Percentiles rank a stretch among this genome's conserved stretches.
phyloP scores from a whole-genome alignment of 1,139 yeast species.

The Insectozyma bohioensis region DNA sequence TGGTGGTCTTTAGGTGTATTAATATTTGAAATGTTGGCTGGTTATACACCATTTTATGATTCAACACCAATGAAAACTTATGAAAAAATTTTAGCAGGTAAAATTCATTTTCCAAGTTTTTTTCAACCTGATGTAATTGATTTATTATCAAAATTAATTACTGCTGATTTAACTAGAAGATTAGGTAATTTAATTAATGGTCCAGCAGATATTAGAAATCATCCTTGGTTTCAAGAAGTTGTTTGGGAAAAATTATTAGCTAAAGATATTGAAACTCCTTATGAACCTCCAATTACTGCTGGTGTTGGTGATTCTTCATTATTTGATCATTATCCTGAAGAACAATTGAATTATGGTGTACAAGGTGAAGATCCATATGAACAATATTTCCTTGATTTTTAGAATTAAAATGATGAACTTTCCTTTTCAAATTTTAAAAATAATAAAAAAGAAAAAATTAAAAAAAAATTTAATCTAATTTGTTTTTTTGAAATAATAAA shows the following conservation, averaged over 20 bases:
- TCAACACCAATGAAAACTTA: constrained; percentile 63
- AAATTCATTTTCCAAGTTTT: constrained; percentile 50
- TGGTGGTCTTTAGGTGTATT: constrained; percentile 67
- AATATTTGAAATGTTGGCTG: constrained; percentile 62
- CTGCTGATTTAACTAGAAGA: constrained; percentile 55
- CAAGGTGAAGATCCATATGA: constrained; percentile 51
- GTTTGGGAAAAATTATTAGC: constrained; percentile 59
- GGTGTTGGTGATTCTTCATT: constrained; percentile 66
- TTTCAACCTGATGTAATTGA: constrained; percentile 54
- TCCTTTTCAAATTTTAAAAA: no score
- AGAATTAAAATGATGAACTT: constrained; percentile 9
- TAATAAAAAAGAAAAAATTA: no score
- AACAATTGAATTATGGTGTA: constrained; percentile 55
- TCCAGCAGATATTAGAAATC: constrained; percentile 55
- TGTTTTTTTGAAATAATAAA: no score
- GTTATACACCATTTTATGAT: constrained; percentile 62
- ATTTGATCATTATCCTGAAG: constrained; percentile 60
- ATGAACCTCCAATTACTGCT: constrained; percentile 62
- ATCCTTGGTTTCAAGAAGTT: constrained; percentile 60
- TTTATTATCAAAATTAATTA: constrained; percentile 49
- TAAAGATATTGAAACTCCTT: constrained; percentile 62
- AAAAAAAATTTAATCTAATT: no score
- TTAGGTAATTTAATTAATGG: constrained; percentile 60
- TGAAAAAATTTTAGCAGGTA: constrained; percentile 56
- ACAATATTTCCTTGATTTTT: constrained; percentile 51